A percentile compares a stretch with the other conserved stretches of the same genome.
Conservation (phyloP, 768 basidiomycete species). For the Suillus spraguei region DNA sequence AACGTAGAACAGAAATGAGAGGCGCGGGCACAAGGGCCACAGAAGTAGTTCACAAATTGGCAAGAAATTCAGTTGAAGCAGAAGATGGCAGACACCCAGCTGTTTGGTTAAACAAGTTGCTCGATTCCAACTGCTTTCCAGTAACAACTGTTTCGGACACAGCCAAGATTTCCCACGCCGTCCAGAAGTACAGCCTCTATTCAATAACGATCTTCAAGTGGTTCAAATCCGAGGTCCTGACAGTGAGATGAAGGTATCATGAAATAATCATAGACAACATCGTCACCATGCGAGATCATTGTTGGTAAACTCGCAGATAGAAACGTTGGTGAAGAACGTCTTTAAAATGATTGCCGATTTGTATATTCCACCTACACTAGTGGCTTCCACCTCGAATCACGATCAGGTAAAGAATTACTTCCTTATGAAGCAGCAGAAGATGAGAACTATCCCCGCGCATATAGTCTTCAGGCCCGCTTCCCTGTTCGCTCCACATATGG, state of each 20-base stretch:
- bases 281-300: conserved; percentile 8
- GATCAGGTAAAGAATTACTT: conserved; percentile 30
- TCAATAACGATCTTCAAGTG: conserved; percentile 32
- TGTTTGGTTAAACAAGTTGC: not conserved
- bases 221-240: conserved; percentile 18
- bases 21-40: conserved; percentile 38
- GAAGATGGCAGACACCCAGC: conserved; percentile 1
- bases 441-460: conserved; percentile 34
- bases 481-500: conserved; percentile 32
- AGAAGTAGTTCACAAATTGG: conserved; percentile 21
- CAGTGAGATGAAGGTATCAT: conserved; percentile 19
- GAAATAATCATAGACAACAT: conserved; percentile 32
- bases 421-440: conserved; percentile 36
- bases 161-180: conserved; percentile 5
- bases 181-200: not conserved
- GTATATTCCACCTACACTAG: conserved; percentile 10
- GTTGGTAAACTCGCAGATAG: not conserved
- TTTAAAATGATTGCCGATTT: not conserved
- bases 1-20: conserved; percentile 35
- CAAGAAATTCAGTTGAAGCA: conserved; percentile 18
- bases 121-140: conserved; percentile 1
- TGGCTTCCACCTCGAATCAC: conserved; percentile 27
- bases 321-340: not conserved
- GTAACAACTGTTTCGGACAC: not conserved
- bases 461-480: conserved; percentile 35